phyloP scores from a whole-genome alignment of 805 yeast genomes.

The Ogataea kodamae region DNA sequence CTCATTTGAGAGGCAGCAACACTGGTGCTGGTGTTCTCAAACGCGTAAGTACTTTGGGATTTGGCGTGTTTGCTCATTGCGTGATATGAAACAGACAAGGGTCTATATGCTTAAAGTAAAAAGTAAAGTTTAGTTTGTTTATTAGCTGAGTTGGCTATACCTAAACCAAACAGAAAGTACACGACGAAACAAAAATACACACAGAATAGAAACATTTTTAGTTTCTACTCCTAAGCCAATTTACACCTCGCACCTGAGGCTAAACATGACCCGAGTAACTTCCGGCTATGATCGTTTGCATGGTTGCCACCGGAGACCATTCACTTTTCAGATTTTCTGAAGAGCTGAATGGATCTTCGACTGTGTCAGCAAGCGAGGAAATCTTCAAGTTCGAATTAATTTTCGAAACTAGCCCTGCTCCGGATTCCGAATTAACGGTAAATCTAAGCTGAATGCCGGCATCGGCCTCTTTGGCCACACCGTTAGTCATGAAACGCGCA shows the following conservation, averaged over 20 bases:
- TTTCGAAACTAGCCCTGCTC: conserved; percentile 43
- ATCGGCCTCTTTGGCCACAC: conserved; percentile 65
- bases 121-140: conserved; percentile 3
- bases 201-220: conserved; percentile 7
- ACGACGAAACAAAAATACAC: conserved; percentile 11
- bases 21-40: conserved; percentile 90
- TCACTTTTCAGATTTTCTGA: conserved; percentile 21
- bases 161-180: conserved; percentile 5
- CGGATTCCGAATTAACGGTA: conserved; percentile 40
- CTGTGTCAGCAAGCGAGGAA: conserved; percentile 24
- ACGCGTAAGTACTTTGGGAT: conserved; percentile 78
- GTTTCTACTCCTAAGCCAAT: too few relatives aligned
- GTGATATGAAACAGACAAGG: too few relatives aligned
- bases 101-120: too few relatives aligned
- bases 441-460: conserved; percentile 73
- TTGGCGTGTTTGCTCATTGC: conserved; percentile 52
- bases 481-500: conserved; percentile 81
- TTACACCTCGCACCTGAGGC: conserved; percentile 4
- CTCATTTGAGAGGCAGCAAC: conserved; percentile 98
- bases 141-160: conserved; percentile 6
- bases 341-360: conserved; percentile 36
- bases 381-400: conserved; percentile 38
- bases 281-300: conserved; percentile 48
- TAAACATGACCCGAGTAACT: conserved; percentile 42
- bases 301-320: conserved; percentile 40